Evolutionary conservation across 225 moss, liverwort and hornwort genomes (phyloP), one percentile per base, ranked within the genome.

Genomic region (Climacium dendroides): DNA sequence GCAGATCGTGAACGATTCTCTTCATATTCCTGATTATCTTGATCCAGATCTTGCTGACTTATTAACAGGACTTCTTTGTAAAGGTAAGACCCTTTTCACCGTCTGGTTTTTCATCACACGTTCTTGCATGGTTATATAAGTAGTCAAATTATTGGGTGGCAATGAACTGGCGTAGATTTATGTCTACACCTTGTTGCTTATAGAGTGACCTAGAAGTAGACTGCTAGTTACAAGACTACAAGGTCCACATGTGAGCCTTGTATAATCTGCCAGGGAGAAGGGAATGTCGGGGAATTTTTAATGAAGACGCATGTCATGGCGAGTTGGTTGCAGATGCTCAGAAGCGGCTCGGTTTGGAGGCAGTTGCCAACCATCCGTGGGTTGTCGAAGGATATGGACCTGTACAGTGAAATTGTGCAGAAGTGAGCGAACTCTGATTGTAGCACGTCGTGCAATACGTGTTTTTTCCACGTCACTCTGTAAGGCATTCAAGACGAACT

Each of bases 1-100:
- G 91, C 97, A 98, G 99, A 97, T 96, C 83, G 96, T 97, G 66
- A 93, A 94, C 57, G 96, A 97, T 39, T 83, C 93, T 58, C 90
- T 96, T 86, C 83, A 92, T 88, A 92, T 93, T 89, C 97, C 99
- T 35, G 91, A 82, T 70, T 92, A 96, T 81, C 89, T 97, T 87
- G 92, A 96, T 85, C 92, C 96, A 83, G 93, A 93, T 83, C 93
- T 99, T 69, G 91, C 94, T 80, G 90, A 93, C 91, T 89, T 99
- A 88, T 89, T 99, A 65, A 85, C 78, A 43, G 94, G 94, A 60
- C 90, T 99, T 65, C 96, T 99, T 45, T 97, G 97, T 83, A 99
- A 97, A 99, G 98, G 98, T 98, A 55, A 66, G 87, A 74, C 53
- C 39, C 35, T 85, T 67, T 74, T 72, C 37, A 43, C 35, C 59